A percentile compares a stretch with the other conserved stretches of the same genome.
Conservation (phyloP, 768 basidiomycete species). For the Coprinopsis sp. region DNA sequence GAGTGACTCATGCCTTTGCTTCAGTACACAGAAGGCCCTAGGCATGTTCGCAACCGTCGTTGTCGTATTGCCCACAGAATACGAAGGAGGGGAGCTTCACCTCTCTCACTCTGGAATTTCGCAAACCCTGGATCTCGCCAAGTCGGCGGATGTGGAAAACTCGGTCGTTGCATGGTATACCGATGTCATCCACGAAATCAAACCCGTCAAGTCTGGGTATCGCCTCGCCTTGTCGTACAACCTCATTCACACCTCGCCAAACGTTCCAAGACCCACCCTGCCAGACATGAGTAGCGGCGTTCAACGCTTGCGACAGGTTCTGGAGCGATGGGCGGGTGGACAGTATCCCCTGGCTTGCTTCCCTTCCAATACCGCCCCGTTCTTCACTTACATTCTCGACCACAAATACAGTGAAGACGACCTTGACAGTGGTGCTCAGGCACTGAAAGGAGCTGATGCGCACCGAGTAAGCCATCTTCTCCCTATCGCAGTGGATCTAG, state of each 20-base stretch:
- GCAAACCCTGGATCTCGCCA: slow-evolving; percentile 29
- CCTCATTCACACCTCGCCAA: slow-evolving; percentile 29
- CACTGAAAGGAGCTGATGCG: slow-evolving; percentile 37
- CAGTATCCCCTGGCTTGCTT: slow-evolving; percentile 16
- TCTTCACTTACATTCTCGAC: slow-evolving; percentile 22
- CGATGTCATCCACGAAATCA: slow-evolving; percentile 42
- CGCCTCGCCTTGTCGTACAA: slow-evolving; percentile 42
- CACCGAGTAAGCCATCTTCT: slow-evolving; percentile 28
- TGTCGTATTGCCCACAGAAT: slow-evolving; percentile 38
- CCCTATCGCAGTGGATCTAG: slow-evolving; percentile 27
- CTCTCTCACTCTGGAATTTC: slow-evolving; percentile 29
- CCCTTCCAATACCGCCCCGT: slow-evolving; percentile 13
- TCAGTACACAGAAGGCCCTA: slow-evolving; percentile 35
- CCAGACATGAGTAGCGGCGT: slow-evolving; percentile 21
- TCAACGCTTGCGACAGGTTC: slow-evolving; percentile 23
- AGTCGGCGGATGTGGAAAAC: slow-evolving; percentile 23
- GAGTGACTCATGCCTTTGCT: neutral
- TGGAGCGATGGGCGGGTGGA: slow-evolving; percentile 33
- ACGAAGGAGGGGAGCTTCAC: slow-evolving; percentile 38
- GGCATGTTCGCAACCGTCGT: slow-evolving; percentile 46
- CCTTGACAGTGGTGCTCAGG: slow-evolving; percentile 16
- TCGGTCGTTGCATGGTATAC: slow-evolving; percentile 45
- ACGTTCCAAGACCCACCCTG: slow-evolving; percentile 20
- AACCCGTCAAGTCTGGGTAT: slow-evolving; percentile 40
- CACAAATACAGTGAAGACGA: slow-evolving; percentile 25